Conservation (phyloP, 2,329 filamentous ascomycete species). For the Pseudocercospora fuligena region DNA sequence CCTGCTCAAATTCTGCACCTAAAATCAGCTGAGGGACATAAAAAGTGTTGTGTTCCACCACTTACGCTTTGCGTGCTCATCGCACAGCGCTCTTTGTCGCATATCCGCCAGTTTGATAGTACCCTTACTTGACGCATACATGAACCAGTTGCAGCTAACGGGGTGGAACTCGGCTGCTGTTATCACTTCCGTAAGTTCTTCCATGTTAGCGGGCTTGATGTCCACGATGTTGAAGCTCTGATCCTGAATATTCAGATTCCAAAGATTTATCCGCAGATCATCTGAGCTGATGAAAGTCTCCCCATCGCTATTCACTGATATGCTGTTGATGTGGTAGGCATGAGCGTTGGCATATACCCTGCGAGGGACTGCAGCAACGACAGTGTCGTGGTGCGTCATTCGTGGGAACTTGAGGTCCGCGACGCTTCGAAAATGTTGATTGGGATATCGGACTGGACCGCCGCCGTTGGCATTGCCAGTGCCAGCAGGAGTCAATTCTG, state of each 20-base stretch:
- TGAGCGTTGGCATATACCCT: constrained; percentile 98
- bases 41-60: constrained; percentile 29
- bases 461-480: constrained; percentile 69
- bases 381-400: constrained; percentile 96
- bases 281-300: constrained; percentile 99
- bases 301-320: constrained; percentile 99
- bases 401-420: constrained; percentile 90
- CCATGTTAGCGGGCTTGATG: constrained; percentile 99
- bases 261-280: constrained; percentile 95
- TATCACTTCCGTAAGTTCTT: constrained; percentile 98
- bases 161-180: constrained; percentile 98
- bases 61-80: constrained; percentile 93
- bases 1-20: constrained; percentile 88
- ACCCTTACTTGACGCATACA: constrained; percentile 99
- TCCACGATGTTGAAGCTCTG: constrained; percentile 99
- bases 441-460: constrained; percentile 74
- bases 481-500: constrained; percentile 82
- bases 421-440: constrained; percentile 76
- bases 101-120: constrained; percentile 99
- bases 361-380: constrained; percentile 92
- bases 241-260: constrained; percentile 99
- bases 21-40: constrained; percentile 29
- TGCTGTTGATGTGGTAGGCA: constrained; percentile 99
- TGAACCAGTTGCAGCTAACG: constrained; percentile 98
- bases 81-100: constrained; percentile 94